Evolutionary conservation across 2,329 filamentous ascomycete genomes (phyloP).

Genomic region (Teratosphaeria gauchensis): DNA sequence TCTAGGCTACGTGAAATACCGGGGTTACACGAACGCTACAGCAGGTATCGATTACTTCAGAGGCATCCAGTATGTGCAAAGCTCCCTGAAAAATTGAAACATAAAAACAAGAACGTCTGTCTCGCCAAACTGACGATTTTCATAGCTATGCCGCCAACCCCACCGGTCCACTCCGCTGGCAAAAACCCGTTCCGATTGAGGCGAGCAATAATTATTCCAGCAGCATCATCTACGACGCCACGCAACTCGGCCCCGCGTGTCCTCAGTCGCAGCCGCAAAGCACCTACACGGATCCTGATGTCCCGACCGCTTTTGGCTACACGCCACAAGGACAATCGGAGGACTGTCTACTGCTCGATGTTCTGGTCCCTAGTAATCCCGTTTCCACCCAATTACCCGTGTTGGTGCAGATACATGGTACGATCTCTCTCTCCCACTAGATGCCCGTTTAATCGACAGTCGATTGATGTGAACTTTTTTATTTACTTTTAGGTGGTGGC

Average conservation of each 20-base stretch:
- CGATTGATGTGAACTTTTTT: no score
- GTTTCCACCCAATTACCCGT: conserved; percentile 19
- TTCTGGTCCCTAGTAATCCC: conserved; percentile 30
- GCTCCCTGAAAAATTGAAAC: no score
- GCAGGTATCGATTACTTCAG: conserved; percentile 12
- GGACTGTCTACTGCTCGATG: conserved; percentile 34
- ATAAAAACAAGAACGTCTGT: no score
- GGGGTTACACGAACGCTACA: conserved; percentile 8
- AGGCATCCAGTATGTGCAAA: conserved; percentile 9
- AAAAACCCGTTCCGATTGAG: conserved; percentile 21
- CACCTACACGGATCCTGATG: conserved; percentile 1
- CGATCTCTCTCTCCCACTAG: no score
- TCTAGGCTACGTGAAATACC: conserved; percentile 15
- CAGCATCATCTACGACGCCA: conserved; percentile 18
- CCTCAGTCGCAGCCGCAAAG: conserved; percentile 15
- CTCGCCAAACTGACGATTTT: no score
- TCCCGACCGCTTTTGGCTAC: background rate
- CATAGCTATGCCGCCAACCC: conserved; percentile 25
- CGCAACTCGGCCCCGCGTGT: conserved; percentile 17
- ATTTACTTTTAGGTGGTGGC: conserved; percentile 16
- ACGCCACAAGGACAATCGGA: conserved; percentile 22
- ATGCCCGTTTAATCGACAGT: no score
- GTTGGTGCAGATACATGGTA: conserved; percentile 27
- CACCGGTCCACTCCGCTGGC: conserved; percentile 23
- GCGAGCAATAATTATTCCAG: conserved; percentile 11